Conservation (phyloP, 208 protist species). For the Porcisia hertigi region DNA sequence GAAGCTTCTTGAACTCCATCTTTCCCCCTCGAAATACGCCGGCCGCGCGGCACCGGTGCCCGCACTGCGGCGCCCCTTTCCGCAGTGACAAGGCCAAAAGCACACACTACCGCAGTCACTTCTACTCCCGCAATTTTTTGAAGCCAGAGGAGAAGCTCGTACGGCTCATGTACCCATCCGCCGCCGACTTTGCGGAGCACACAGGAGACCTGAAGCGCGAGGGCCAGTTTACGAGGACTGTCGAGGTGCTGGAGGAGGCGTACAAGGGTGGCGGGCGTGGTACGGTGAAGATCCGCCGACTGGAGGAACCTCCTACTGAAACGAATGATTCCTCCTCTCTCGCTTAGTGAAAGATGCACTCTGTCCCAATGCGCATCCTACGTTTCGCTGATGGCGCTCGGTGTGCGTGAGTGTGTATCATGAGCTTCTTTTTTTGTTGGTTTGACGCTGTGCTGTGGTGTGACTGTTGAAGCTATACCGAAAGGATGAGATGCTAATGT, state of each 20-base stretch:
- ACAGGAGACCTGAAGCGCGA: slow-evolving; percentile 32
- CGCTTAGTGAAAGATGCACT: neutral
- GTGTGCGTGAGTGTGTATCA: neutral
- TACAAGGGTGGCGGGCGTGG: slow-evolving; percentile 44
- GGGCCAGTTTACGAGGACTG: slow-evolving; percentile 42
- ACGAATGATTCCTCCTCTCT: neutral
- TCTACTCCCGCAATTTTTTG: slow-evolving; percentile 61
- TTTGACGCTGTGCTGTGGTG: neutral
- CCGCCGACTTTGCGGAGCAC: slow-evolving; percentile 56
- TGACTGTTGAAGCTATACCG: neutral
- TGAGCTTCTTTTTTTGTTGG: neutral
- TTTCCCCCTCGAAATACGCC: slow-evolving; percentile 44
- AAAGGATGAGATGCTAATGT: neutral
- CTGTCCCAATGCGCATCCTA: neutral
- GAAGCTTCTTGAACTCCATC: slow-evolving; percentile 66
- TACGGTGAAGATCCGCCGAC: slow-evolving; percentile 37
- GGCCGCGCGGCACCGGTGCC: slow-evolving; percentile 45
- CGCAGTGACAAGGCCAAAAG: slow-evolving; percentile 52
- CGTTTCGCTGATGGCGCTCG: neutral
- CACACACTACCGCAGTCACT: slow-evolving; percentile 81
- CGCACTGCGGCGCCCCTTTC: slow-evolving; percentile 66
- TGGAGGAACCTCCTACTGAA: slow-evolving; percentile 27
- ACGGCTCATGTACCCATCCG: slow-evolving; percentile 63
- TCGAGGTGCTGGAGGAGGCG: slow-evolving; percentile 46
- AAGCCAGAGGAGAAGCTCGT: slow-evolving; percentile 68